These are phyloP conservation scores for Litchi chinensis DNA, from an alignment of 345 rosid genomes.

Conservation along the genomic window DNA sequence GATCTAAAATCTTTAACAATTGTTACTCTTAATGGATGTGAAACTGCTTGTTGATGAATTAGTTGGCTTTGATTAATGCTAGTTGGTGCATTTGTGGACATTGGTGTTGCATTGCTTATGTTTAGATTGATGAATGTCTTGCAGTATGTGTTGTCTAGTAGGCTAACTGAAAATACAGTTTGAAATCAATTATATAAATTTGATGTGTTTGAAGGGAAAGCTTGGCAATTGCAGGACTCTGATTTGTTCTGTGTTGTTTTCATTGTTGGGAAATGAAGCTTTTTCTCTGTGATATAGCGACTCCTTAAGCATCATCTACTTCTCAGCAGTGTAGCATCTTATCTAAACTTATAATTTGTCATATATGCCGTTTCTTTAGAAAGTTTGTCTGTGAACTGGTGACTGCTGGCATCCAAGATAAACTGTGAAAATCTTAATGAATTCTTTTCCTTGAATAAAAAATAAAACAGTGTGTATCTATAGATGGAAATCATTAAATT, in stretches of 20 bases:
- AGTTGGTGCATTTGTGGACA: background rate
- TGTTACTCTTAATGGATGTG: background rate
- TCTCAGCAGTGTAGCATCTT: background rate
- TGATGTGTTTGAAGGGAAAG: background rate
- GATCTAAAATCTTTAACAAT: background rate
- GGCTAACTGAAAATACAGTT: background rate
- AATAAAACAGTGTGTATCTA: background rate
- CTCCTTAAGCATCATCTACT: background rate
- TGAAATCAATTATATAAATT: background rate
- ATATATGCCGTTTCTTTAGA: background rate
- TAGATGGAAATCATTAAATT: background rate
- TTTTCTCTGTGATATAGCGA: background rate
- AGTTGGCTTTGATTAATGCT: conserved; percentile 1
- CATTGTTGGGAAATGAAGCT: background rate
- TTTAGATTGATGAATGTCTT: background rate
- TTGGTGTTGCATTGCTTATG: background rate
- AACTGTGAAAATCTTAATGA: background rate
- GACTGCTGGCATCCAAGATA: background rate
- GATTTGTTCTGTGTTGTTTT: background rate
- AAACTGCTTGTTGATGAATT: background rate
- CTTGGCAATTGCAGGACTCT: background rate
- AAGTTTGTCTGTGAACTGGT: background rate
- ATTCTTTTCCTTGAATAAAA: background rate
- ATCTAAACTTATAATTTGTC: background rate
- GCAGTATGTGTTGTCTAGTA: background rate